These are phyloP conservation scores for Claviceps sp. DNA, from an alignment of 2,329 filamentous ascomycete species.

Conservation along the genomic window DNA sequence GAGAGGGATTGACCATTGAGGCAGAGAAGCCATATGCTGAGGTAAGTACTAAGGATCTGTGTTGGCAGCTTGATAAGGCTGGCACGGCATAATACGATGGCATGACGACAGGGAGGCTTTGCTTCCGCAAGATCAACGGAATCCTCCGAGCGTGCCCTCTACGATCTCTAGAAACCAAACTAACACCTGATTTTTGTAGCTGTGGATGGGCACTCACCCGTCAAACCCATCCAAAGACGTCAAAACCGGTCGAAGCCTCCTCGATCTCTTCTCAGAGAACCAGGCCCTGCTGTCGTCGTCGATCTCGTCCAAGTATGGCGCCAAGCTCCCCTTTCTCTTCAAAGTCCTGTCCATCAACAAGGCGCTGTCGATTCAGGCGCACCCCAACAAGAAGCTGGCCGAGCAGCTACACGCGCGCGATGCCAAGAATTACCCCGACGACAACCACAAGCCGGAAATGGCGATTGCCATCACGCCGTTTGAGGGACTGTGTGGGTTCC, in stretches of 20 bases:
- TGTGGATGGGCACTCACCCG: conserved; percentile 99
- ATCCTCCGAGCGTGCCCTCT: too few species aligned
- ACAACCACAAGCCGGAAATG: conserved; percentile 99
- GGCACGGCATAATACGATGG: too few species aligned
- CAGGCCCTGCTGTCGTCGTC: conserved; percentile 63
- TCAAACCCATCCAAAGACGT: conserved; percentile 89
- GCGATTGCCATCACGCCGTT: conserved; percentile 94
- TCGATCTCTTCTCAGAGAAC: conserved; percentile 82
- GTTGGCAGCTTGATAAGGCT: too few species aligned
- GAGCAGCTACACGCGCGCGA: conserved; percentile 77
- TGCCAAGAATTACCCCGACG: conserved; percentile 90
- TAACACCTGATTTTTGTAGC: conserved; percentile 30
- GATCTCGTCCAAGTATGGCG: conserved; percentile 60
- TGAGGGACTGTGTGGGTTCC: conserved; percentile 90
- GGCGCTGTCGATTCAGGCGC: conserved; percentile 91
- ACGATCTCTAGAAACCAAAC: neutral
- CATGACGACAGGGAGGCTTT: too few species aligned
- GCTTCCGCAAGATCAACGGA: too few species aligned
- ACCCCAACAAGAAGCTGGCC: conserved; percentile 85
- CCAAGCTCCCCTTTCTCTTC: conserved; percentile 89
- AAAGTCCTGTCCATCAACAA: conserved; percentile 95
- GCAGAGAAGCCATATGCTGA: conserved; percentile 89
- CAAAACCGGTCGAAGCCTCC: conserved; percentile 66
- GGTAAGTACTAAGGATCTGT: conserved; percentile 30
- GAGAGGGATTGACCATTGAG: conserved; percentile 61